Base-by-base conservation (phyloP, 805 yeast species). In the Lachancea sp. region DNA sequence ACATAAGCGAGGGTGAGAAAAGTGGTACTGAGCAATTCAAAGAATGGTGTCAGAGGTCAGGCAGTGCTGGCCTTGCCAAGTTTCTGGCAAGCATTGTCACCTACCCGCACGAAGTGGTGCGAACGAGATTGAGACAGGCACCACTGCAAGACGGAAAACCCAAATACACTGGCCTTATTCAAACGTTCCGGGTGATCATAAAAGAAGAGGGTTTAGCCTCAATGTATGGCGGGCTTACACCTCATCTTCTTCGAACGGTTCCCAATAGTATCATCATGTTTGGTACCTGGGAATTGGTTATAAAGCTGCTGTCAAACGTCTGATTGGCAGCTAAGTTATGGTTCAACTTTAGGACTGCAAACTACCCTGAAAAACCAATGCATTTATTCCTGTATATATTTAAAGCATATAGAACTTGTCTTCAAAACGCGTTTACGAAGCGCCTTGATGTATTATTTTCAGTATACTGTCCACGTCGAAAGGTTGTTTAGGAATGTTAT, bases 191-290 rank as follows among this genome's bases (percentile, higher is more conserved):
- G 58, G 70, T 89, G 26, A 79, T 93, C n/a, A 68, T 88, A 15
- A 85, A 82, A 57, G 96, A 93, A 59, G 99, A 93, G 68, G 99
- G 99, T 1, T 66, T 91, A 42, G 82, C 76, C 7, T 84, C 96
- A 11, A 85, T 93, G 88, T 93, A 93, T 62, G 96, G 99, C 45
- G 99, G 99, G 0, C 73, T 93, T 57, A 93, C 99, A 1, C 97
- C 99, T 3, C 99, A 93, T 67, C 70, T 93, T 58, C 76, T 93
- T 70, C 79, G 99, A 66, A 93, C 99, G 0, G 99, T 93, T 42
- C 99, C 99, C 2, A 93, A 93, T 67, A 85, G 95, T 59, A 89
- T 93, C 62, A 91, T 93, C 55, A 93, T 93, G 99, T 93, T 93
- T 71, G 99, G 99, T 38, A 90, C 98, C 2, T 93, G 98, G 98